Evolutionary conservation across 257 asterid species (phyloP), one percentile per base, ranked within the genome.

Genomic region (Capsicum chinense): DNA sequence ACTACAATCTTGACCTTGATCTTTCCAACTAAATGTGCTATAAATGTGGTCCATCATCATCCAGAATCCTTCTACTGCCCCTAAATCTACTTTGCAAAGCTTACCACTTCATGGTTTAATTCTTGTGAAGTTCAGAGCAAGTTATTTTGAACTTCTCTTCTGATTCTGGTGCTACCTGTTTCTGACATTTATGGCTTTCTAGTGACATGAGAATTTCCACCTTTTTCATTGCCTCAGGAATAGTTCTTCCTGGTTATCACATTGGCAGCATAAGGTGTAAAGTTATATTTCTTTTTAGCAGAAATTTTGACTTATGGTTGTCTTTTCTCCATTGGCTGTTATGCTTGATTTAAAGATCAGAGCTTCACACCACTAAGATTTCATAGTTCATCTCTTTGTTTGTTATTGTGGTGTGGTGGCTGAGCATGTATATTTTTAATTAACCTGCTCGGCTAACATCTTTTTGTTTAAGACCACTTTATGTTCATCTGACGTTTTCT

Each of bases 231-330:
- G 39, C 80, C 33, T 48, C n/a, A 2, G 42, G 59, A 73, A 48
- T 73, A 3, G 42, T 39, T 39, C 59, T 10, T 47, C 42, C 56
- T 47, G 6, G 15, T 73, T 48, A 12, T 48, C 7, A 73, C 80
- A n/a, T n/a, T 19, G 44, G 80, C 60, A 47, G 19, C 80, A 73
- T 10, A 12, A 69, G 37, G 37, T 73, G 60, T 21, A 10, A 48
- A 74, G 60, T 26, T 74, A 74, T 71, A 44, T 47, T 73, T 73
- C 42, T 10, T 11, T 17, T 73, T 73, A 7, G 59, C 80, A n/a
- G 80, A 73, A 47, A 5, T 9, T 21, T 71, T 47, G 42, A 5
- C 80, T n/a, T 47, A 47, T 58, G 47, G 8, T 73, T 73, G 58
- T 21, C 42, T 73, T n/a, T 73, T 19, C 21, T 6, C 79, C 44